These are phyloP conservation scores for Nicotiana tabacum DNA, from an alignment of 257 asterid species.

Conservation along the genomic window DNA sequence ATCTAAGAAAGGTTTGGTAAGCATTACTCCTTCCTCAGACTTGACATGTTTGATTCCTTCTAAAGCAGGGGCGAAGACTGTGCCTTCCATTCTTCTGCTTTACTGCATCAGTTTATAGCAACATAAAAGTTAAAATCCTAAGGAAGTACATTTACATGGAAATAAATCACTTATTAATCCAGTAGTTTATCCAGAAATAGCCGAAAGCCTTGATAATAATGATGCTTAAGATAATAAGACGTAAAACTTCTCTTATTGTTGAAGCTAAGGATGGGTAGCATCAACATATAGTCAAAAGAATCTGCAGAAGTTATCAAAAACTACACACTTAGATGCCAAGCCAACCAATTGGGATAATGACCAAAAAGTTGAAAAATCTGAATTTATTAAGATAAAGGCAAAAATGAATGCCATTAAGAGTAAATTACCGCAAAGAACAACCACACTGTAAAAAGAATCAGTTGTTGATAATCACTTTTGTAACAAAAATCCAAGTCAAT, in stretches of 20 bases:
- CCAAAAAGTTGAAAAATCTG: not conserved
- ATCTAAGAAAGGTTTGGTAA: conserved; percentile 84
- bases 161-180: not conserved
- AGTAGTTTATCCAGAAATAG: not conserved
- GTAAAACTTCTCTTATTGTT: not conserved
- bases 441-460: not conserved
- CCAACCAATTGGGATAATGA: not conserved
- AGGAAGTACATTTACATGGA: not conserved
- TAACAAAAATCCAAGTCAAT: not conserved
- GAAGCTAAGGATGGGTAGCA: not conserved
- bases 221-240: not conserved
- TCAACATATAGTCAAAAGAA: not conserved
- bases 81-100: conserved; percentile 66
- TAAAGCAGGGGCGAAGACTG: conserved; percentile 75
- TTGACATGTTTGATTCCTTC: conserved; percentile 90
- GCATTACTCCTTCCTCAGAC: conserved; percentile 77
- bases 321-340: not conserved
- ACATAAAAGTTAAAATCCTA: not conserved
- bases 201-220: not conserved
- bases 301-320: not conserved
- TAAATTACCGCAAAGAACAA: not conserved
- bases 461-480: not conserved
- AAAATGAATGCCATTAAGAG: not conserved
- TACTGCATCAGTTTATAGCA: not conserved
- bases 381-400: not conserved